Conservation (phyloP, 1,284 basidiomycete species). For the Tylopilus sp. region DNA sequence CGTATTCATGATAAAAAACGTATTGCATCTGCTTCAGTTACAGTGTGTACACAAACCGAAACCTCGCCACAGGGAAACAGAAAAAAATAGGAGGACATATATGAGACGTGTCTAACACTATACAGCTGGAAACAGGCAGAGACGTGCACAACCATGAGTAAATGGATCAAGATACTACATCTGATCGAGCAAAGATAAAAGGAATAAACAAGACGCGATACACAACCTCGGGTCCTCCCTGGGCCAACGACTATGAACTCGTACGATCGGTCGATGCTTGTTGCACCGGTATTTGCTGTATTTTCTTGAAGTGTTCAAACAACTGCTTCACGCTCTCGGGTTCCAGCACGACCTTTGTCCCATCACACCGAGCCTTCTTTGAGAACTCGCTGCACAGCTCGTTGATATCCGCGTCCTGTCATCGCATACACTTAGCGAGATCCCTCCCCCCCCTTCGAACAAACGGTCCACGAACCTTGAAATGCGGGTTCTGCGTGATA, state of each 20-base stretch:
- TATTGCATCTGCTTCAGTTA: neutral
- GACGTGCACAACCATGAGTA: neutral
- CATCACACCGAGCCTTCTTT: slow-evolving; percentile 75
- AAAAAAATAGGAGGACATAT: neutral
- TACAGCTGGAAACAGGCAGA: slow-evolving; percentile 1
- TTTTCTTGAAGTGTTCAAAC: slow-evolving; percentile 48
- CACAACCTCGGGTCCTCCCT: neutral
- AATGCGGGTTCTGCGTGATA: slow-evolving; percentile 67
- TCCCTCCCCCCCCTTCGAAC: neutral
- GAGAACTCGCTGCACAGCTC: slow-evolving; percentile 73
- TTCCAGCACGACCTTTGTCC: slow-evolving; percentile 73
- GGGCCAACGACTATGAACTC: slow-evolving; percentile 13
- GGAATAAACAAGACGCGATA: slow-evolving; percentile 16
- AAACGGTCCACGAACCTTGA: slow-evolving; percentile 50
- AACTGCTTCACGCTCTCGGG: slow-evolving; percentile 63
- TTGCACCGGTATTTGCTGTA: slow-evolving; percentile 11
- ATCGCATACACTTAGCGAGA: neutral
- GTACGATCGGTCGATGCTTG: slow-evolving; percentile 7
- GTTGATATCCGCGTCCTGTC: slow-evolving; percentile 70
- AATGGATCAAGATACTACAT: slow-evolving; percentile 11
- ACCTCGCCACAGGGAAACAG: neutral
- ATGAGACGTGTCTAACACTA: slow-evolving; percentile 10
- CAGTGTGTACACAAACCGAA: neutral
- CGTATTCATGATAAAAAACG: neutral
- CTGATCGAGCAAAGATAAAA: slow-evolving; percentile 10